phyloP scores from a whole-genome alignment of 2,329 filamentous ascomycete species.

The Xylariaceae sp. region DNA sequence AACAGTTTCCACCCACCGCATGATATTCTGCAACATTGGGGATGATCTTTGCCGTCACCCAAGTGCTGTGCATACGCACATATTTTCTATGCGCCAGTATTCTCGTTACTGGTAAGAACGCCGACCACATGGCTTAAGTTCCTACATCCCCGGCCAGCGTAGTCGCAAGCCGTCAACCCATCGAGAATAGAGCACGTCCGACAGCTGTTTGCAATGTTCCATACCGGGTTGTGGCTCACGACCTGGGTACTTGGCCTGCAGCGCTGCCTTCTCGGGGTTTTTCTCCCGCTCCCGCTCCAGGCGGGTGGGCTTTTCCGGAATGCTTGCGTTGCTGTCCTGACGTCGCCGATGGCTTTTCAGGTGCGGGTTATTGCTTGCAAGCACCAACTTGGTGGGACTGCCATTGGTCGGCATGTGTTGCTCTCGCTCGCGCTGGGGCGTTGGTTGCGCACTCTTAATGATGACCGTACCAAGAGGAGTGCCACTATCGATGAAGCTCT shows the following conservation, averaged over 20 bases:
- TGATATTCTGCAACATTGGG: too few relatives aligned
- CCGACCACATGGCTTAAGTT: not conserved
- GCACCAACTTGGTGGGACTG: constrained; percentile 62
- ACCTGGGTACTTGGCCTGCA: constrained; percentile 52
- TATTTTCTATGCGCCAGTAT: too few relatives aligned
- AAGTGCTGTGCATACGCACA: too few relatives aligned
- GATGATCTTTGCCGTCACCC: too few relatives aligned
- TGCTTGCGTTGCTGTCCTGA: constrained; percentile 38
- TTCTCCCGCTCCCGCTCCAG: constrained; percentile 32
- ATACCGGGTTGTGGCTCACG: constrained; percentile 63
- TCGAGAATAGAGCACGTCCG: constrained; percentile 83
- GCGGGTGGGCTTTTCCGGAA: constrained; percentile 22
- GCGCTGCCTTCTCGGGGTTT: constrained; percentile 42
- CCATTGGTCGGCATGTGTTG: constrained; percentile 1
- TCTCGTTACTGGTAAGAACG: not conserved
- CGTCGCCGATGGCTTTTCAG: constrained; percentile 72
- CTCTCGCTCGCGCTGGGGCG: not conserved
- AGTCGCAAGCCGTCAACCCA: constrained; percentile 82
- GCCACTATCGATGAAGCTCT: constrained; percentile 13
- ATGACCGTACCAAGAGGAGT: constrained; percentile 53
- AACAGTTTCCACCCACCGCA: too few relatives aligned
- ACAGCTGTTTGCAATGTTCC: constrained; percentile 87
- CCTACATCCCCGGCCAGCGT: constrained; percentile 53
- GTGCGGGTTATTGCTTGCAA: constrained; percentile 81
- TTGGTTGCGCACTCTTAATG: constrained; percentile 42